Evolutionary conservation across 306 rosid genomes (phyloP).

Genomic region (Inga oerstediana): DNA sequence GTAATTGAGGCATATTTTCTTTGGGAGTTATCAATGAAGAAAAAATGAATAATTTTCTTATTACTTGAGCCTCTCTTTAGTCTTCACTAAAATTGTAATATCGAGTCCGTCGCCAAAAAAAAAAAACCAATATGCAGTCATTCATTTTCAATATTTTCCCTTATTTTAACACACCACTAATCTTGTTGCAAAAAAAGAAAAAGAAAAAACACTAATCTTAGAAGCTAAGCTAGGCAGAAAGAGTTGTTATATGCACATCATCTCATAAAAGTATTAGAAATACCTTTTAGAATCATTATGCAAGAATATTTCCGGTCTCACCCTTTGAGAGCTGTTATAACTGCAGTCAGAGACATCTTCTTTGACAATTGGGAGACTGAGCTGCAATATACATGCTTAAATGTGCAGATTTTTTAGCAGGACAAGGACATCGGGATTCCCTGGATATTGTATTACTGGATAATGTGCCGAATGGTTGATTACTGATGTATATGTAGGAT

Average conservation of each 20-base stretch:
- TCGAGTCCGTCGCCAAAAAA: neutral
- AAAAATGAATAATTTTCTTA: neutral
- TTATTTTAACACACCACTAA: neutral
- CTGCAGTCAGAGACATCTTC: too few species aligned
- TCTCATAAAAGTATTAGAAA: too few species aligned
- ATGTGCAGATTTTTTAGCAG: too few species aligned
- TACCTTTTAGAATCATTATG: too few species aligned
- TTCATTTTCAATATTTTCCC: neutral
- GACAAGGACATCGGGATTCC: too few species aligned
- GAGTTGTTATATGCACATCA: neutral
- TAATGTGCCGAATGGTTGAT: too few species aligned
- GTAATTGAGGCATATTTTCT: neutral
- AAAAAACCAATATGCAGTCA: fast-evolving
- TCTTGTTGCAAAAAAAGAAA: neutral
- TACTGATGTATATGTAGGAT: too few species aligned
- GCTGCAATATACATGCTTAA: too few species aligned
- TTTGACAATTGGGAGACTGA: too few species aligned
- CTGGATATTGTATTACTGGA: too few species aligned
- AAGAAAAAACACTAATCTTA: neutral
- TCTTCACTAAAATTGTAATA: neutral
- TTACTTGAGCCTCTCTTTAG: neutral
- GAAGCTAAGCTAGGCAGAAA: neutral
- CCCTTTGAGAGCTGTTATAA: too few species aligned
- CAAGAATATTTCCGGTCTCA: too few species aligned
- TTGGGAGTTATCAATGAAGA: neutral